Base-by-base conservation (phyloP, 768 basidiomycete genomes). In the Cyclocybe aegerita region DNA sequence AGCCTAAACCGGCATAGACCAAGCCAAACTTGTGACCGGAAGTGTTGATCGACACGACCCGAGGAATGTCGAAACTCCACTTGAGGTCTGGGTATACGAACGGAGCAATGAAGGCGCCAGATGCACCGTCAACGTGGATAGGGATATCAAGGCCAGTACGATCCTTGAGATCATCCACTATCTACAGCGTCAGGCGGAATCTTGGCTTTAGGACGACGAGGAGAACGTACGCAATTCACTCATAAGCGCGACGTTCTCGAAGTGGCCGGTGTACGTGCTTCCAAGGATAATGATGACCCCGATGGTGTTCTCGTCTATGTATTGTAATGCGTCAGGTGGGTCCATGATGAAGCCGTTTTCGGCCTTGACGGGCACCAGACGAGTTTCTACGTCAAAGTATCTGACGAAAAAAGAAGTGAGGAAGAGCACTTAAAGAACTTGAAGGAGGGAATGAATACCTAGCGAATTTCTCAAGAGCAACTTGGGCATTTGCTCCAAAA, bases 221-320 rank as follows among this genome's bases (percentile, higher is more conserved):
- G 41, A 23, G 10, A n/a, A 64, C 73, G 15, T 51, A 77, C 75
- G 52, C 10, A 81, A 65, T 38, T 76, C 67, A 53, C 72, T 74
- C 79, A 86, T 81, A 46, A 75, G 73, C 53, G 74, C 57, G 29
- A 86, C 83, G 50, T 78, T 63, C 64, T 86, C 85, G 60, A 81
- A 86, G 45, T 79, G 77, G 2, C 85, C 85, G 3, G 85, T 86
- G 58, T 85, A 86, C 3, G 72, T 75, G 54, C 73, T 74, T 33
- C 74, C 77, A 6, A 78, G 54, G 51, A 79, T 79, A 45, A 78
- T 79, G 57, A 84, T 83, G 30, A 86, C 76, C 32, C 83, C 81
- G 55, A 86, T 87, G 4, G 81, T 83, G 65, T 86, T 86, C 65
- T 88, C 85, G 62, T 88, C 84, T 39, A 85, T 79, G 52, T 67